These are phyloP conservation scores for Fusarium palustre DNA, from an alignment of 2,329 filamentous ascomycete species.

Conservation along the genomic window DNA sequence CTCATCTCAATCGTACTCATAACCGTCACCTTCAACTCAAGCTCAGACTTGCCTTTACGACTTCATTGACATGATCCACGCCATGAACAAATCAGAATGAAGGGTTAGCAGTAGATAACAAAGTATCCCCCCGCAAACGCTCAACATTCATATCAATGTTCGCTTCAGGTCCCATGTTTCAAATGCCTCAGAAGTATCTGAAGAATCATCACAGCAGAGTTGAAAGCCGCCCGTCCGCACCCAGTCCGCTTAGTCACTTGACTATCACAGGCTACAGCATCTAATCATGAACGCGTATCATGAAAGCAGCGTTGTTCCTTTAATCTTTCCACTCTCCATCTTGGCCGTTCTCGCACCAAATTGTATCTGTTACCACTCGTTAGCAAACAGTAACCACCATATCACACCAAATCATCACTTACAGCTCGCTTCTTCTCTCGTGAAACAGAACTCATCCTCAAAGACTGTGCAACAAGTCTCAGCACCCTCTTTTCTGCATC, in stretches of 20 bases:
- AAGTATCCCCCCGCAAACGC: slow-evolving; percentile 58
- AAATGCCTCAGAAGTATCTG: slow-evolving; percentile 80
- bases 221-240: not conserved
- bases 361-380: slow-evolving; percentile 69
- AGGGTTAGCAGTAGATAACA: slow-evolving; percentile 56
- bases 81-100: slow-evolving; percentile 38
- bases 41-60: slow-evolving; percentile 76
- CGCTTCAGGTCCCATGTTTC: slow-evolving; percentile 36
- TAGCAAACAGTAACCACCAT: slow-evolving; percentile 8
- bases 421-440: slow-evolving; percentile 94
- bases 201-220: slow-evolving; percentile 72
- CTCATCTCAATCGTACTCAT: slow-evolving; percentile 13
- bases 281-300: slow-evolving; percentile 51
- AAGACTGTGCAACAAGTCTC: slow-evolving; percentile 77
- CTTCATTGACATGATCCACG: slow-evolving; percentile 58
- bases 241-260: slow-evolving; percentile 28
- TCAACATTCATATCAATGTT: slow-evolving; percentile 49
- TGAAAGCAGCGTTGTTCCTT: slow-evolving; percentile 72
- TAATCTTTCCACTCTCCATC: slow-evolving; percentile 77
- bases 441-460: slow-evolving; percentile 79
- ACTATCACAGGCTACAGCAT: slow-evolving; percentile 50
- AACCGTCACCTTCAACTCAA: slow-evolving; percentile 25
- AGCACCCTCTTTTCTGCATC: slow-evolving; percentile 87
- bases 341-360: slow-evolving; percentile 86
- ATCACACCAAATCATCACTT: slow-evolving; percentile 50